Base-by-base conservation (phyloP, 805 yeast genomes). In the Yarrowia yakushimensis region DNA sequence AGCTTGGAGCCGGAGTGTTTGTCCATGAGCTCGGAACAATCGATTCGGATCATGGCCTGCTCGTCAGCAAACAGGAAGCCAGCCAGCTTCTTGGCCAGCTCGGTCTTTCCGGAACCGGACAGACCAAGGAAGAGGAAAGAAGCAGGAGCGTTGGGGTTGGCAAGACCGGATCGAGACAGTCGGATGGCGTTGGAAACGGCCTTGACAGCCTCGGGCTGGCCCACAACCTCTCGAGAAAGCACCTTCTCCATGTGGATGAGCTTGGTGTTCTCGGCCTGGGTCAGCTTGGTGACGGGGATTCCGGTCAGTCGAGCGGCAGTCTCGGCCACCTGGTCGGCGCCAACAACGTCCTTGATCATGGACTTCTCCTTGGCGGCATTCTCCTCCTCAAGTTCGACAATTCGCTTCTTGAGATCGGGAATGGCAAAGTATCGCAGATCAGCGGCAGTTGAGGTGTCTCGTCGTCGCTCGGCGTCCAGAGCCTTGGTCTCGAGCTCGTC, bases 81-180 rank as follows among this genome's bases (percentile, higher is more conserved):
- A 11, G 99, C 98, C 25, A 94, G 82, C 71, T 92, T 94, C 83
- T 94, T 94, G 23, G 99, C 98, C 69, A 94, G 81, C 75, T 94
- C 98, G 9, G 99, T 94, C 81, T 94, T 94, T 83, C 99, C 99
- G 7, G 97, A 90, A 69, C 99, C 99, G 2, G 97, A 89, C 65
- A 93, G 82, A 65, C 99, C 99, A 65, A 96, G 79, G 82, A 94
- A 94, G 71, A 94, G 72, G 82, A 94, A 94, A 13, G 97, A 89
- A 0, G 98, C 90, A 6, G 99, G 99, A 68, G 96, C 97, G 74
- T 91, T 83, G 62, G 99, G 99, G 74, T 94, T 94, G 23, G 97
- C 88, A 67, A 94, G 81, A 20, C 99, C 99, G 11, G 98, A 92
- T 73, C 99, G 84, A 17, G 90, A 85, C 69, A 94, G 81, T 76